These are phyloP conservation scores for Trypanosoma avium DNA, from an alignment of 208 protist species.

Conservation along the genomic window DNA sequence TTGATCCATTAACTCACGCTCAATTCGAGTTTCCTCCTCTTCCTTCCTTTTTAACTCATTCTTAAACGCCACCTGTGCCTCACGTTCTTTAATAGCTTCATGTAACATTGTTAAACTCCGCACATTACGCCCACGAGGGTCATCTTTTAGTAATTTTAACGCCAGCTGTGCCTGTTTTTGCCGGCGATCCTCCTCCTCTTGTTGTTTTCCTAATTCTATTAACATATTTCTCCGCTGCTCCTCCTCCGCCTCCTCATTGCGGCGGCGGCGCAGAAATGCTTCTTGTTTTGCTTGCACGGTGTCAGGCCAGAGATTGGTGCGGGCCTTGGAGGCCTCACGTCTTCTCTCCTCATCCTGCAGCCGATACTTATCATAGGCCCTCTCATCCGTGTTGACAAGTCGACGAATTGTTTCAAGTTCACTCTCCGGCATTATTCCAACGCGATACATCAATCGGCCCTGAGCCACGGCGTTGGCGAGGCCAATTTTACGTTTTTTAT, in stretches of 20 bases:
- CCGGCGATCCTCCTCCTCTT: constrained; percentile 61
- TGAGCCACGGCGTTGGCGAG: constrained; percentile 83
- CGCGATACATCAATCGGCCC: constrained; percentile 50
- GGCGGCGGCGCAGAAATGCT: constrained; percentile 44
- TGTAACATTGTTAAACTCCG: constrained; percentile 59
- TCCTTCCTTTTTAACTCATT: constrained; percentile 34
- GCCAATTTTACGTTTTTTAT: constrained; percentile 60
- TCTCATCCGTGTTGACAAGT: constrained; percentile 35
- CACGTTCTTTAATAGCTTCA: constrained; percentile 60
- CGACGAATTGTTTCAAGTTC: constrained; percentile 67
- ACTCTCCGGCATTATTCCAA: constrained; percentile 71
- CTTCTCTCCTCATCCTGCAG: constrained; percentile 36
- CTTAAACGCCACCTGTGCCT: constrained; percentile 71
- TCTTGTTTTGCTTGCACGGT: constrained; percentile 67
- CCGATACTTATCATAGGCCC: constrained; percentile 13
- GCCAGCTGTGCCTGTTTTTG: constrained; percentile 44
- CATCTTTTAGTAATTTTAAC: constrained; percentile 59
- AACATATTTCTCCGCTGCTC: constrained; percentile 53
- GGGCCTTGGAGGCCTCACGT: constrained; percentile 43
- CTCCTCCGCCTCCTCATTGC: constrained; percentile 49
- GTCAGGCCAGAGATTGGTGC: constrained; percentile 61
- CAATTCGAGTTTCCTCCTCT: constrained; percentile 23
- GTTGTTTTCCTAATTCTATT: constrained; percentile 54
- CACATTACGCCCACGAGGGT: constrained; percentile 70
- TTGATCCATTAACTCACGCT: constrained; percentile 36